These are phyloP conservation scores for Papiliotrema flavescens DNA, from an alignment of 1,284 basidiomycete species.

Conservation along the genomic window DNA sequence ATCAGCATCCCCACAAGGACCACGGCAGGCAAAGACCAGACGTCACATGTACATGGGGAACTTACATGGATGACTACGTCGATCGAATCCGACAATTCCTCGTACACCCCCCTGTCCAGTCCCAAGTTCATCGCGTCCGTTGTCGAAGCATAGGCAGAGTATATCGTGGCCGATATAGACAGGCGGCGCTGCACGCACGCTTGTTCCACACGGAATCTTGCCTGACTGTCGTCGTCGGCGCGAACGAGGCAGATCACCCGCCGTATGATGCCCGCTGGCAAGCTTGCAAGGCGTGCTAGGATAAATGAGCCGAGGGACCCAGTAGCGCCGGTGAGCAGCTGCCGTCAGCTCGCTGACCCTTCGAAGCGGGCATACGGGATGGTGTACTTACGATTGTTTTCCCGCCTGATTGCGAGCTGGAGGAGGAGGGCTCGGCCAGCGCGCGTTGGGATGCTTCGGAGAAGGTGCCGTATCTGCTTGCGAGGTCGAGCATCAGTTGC, in stretches of 20 bases:
- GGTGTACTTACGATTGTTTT: constrained; percentile 12
- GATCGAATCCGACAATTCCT: constrained; percentile 8
- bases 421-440: not conserved
- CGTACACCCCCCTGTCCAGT: constrained; percentile 9
- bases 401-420: constrained; percentile 1
- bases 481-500: constrained; percentile 34
- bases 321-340: constrained; percentile 49
- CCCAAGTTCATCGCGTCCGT: constrained; percentile 14
- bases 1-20: constrained; percentile 7
- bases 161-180: constrained; percentile 4
- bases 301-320: constrained; percentile 48
- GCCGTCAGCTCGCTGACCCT: not conserved
- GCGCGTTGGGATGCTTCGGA: not conserved
- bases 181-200: constrained; percentile 14
- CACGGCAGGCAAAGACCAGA: no score
- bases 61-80: constrained; percentile 28
- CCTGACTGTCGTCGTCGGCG: constrained; percentile 27
- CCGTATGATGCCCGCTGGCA: constrained; percentile 10
- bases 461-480: constrained; percentile 33
- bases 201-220: constrained; percentile 16
- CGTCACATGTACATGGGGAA: no score
- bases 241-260: constrained; percentile 45
- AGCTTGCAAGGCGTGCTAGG: constrained; percentile 26
- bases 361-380: not conserved
- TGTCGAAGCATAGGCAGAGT: constrained; percentile 13